A percentile compares a stretch with the other conserved stretches of the same genome.
phyloP scores from a whole-genome alignment of 352 stramenopile genomes.

The Aphanomyces euteiches region DNA sequence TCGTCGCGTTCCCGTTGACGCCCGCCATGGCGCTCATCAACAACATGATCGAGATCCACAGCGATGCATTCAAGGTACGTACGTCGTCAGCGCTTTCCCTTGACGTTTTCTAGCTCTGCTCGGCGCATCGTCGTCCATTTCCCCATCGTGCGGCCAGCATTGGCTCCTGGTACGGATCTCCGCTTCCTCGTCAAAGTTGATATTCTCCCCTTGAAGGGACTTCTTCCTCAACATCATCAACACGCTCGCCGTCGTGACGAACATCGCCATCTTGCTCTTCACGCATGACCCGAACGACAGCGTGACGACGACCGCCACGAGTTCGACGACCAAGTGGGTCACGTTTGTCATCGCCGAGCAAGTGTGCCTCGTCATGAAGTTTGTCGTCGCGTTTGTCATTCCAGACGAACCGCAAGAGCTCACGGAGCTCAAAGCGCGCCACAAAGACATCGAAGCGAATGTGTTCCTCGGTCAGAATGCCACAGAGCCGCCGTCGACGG shows the following conservation, averaged over 20 bases:
- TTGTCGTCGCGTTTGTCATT: conserved; percentile 58
- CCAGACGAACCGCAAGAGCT: conserved; percentile 59
- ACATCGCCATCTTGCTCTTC: conserved; percentile 73
- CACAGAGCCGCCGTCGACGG: conserved; percentile 55
- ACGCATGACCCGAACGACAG: conserved; percentile 69
- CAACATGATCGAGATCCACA: conserved; percentile 89
- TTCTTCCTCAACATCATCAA: conserved; percentile 55
- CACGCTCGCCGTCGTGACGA: conserved; percentile 73
- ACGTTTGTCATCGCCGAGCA: conserved; percentile 69
- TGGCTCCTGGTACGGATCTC: conserved; percentile 80
- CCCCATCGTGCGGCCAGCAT: conserved; percentile 81
- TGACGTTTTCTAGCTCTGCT: conserved; percentile 44
- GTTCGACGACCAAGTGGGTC: conserved; percentile 45
- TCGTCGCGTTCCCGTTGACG: conserved; percentile 90
- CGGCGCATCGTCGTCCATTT: conserved; percentile 70
- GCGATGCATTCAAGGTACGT: conserved; percentile 75
- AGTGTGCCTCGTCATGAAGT: conserved; percentile 59
- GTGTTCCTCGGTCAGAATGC: conserved; percentile 67
- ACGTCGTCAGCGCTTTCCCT: neutral
- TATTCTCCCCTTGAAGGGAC: neutral
- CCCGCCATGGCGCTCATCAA: conserved; percentile 86
- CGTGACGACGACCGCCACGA: conserved; percentile 35
- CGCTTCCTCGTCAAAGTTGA: conserved; percentile 46
- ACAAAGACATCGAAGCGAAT: conserved; percentile 68
- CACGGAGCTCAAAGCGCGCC: conserved; percentile 50